Percentiles rank a stretch among this genome's conserved stretches.
Evolutionary conservation across 2,329 filamentous ascomycete genomes (phyloP).

Genomic region (Alternaria sp.): DNA sequence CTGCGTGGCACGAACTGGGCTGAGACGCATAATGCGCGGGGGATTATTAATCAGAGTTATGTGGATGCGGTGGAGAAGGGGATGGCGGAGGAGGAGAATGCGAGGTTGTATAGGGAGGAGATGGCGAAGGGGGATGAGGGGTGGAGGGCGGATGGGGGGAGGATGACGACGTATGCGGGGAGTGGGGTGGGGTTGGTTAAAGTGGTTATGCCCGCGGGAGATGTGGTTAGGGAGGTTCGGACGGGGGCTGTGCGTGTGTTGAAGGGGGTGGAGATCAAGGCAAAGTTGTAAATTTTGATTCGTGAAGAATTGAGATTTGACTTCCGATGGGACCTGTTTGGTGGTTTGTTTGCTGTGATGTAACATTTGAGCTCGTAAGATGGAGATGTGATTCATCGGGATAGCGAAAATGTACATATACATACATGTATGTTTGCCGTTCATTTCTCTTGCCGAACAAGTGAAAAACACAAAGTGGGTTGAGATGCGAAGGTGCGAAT

Average conservation of each 20-base stretch:
- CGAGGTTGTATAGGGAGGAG: slow-evolving; percentile 58
- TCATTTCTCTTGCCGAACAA: not conserved
- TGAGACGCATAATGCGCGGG: slow-evolving; percentile 64
- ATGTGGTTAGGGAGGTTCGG: slow-evolving; percentile 62
- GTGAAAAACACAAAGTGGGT: not conserved
- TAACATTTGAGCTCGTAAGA: not conserved
- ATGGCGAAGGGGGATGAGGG: slow-evolving; percentile 60
- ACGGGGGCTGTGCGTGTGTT: slow-evolving; percentile 40
- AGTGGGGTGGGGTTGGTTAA: slow-evolving; percentile 67
- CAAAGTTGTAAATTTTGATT: not conserved
- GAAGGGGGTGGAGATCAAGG: not conserved
- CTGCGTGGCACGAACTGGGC: slow-evolving; percentile 69
- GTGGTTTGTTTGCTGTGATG: too few species aligned
- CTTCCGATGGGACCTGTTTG: not conserved
- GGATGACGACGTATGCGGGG: slow-evolving; percentile 70
- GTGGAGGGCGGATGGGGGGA: slow-evolving; percentile 58
- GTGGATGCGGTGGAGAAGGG: slow-evolving; percentile 50
- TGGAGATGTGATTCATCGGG: slow-evolving; percentile 4
- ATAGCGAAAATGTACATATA: slow-evolving; percentile 2
- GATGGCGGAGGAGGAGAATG: slow-evolving; percentile 56
- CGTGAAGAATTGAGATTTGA: not conserved
- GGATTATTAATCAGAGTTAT: slow-evolving; percentile 65
- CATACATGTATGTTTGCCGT: slow-evolving; percentile 2
- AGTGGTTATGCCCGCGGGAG: slow-evolving; percentile 58
- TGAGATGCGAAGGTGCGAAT: slow-evolving; percentile 1